A percentile compares a stretch with the other conserved stretches of the same genome.
phyloP scores from a whole-genome alignment of 2,329 filamentous ascomycete genomes.

The Diplodia intermedia region DNA sequence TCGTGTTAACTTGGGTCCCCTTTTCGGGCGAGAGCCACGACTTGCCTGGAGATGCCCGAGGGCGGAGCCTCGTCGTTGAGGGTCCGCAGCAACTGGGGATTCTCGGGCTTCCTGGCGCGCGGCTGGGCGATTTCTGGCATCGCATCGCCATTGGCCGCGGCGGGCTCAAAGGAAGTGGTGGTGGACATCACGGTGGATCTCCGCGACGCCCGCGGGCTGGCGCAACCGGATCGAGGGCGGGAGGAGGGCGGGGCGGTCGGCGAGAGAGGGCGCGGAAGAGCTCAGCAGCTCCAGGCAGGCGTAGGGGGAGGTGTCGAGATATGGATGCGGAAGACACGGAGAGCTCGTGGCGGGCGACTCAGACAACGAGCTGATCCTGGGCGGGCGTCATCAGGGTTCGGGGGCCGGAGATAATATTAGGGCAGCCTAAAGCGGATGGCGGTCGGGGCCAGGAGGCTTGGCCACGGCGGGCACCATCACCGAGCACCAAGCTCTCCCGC shows the following conservation, averaged over 20 bases:
- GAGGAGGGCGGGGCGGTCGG: neutral
- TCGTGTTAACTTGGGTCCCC: conserved; percentile 23
- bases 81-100: conserved; percentile 46
- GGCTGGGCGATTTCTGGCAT: conserved; percentile 42
- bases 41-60: conserved; percentile 48
- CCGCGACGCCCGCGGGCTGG: conserved; percentile 16
- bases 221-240: neutral
- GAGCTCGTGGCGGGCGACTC: conserved; percentile 16
- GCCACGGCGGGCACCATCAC: conserved; percentile 5
- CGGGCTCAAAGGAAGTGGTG: conserved; percentile 29
- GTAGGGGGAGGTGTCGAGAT: neutral
- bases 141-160: conserved; percentile 37
- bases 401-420: conserved; percentile 19
- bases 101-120: conserved; percentile 46
- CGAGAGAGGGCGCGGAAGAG: conserved; percentile 6
- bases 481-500: conserved; percentile 23
- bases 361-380: conserved; percentile 21
- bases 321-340: conserved; percentile 22
- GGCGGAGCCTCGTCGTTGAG: conserved; percentile 43
- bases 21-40: neutral
- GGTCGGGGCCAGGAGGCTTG: conserved; percentile 24
- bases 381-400: conserved; percentile 28
- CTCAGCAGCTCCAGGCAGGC: neutral
- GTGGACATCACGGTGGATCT: conserved; percentile 16
- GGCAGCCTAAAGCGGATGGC: conserved; percentile 23